Evolutionary conservation across 257 asterid genomes (phyloP), one percentile per base, ranked within the genome.

Genomic region (Anisodus tanguticus): DNA sequence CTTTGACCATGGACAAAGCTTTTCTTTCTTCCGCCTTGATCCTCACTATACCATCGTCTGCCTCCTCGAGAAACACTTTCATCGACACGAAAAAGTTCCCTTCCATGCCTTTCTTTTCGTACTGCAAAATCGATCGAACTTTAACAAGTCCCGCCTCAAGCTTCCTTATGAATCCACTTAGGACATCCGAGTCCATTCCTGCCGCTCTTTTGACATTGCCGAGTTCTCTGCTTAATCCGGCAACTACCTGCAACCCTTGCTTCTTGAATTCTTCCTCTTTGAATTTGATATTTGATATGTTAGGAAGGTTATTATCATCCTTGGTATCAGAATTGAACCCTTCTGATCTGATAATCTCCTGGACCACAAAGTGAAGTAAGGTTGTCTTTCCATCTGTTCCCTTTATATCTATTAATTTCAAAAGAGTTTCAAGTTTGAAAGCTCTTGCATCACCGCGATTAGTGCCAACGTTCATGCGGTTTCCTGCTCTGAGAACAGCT

Each of bases 401-500:
- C 86, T 89, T 92, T 66, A 93, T 91, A 55, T 92, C 97, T 3
- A 94, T 84, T 79, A 93, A 72, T 74, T 93, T 93, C 41, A 93
- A 86, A 49, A 93, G 95, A 1, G 96, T 93, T 79, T 92, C 95
- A 11, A 93, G 96, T 87, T 91, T 93, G 57, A 92, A 93, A 15
- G 96, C 92, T 71, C 87, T 91, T 67, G 96, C 97, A 16, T 90
- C 90, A 8, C 96, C 96, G n/a, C 96, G 94, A 86, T 85, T 90
- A 17, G 97, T 93, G 17, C 97, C 97, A 10, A 87, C 90, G n/a
- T 92, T 93, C 97, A 93, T 93, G 83, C 95, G 94, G 74, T 93
- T 93, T 47, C 97, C 97, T 0, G 97, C 90, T 90, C 91, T 91
- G 2, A 93, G 92, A 81, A 93, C 97, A 49, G 97, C 97, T 80